Conservation (phyloP, 106 monocot genomes). For the Allium cepa region DNA sequence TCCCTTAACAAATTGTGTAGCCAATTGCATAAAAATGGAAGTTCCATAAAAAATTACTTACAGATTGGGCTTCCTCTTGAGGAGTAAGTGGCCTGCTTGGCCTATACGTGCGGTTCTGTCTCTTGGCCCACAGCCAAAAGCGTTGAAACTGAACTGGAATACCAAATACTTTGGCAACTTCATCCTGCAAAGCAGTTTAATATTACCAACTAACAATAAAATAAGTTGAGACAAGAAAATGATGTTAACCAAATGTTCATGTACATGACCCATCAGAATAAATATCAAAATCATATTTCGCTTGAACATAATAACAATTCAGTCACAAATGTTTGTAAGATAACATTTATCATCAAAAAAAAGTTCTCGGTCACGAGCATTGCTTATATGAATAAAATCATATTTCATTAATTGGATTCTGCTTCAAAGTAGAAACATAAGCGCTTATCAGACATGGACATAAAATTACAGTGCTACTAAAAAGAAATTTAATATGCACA, state of each 20-base stretch:
- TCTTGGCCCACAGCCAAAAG: conserved; percentile 98
- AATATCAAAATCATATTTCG: neutral
- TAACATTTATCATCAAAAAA: no score
- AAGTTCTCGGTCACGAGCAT: no score
- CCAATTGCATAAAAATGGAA: no score
- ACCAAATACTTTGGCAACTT: conserved; percentile 88
- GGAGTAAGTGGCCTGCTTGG: conserved; percentile 83
- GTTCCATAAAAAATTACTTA: conserved; percentile 19
- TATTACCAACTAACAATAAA: conserved; percentile 12
- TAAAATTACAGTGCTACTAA: no score
- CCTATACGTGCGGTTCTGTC: conserved; percentile 95
- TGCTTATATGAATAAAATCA: no score
- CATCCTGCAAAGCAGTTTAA: conserved; percentile 48
- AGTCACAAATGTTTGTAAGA: no score
- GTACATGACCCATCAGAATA: neutral
- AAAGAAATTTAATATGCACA: no score
- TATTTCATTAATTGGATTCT: no score
- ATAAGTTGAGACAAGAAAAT: neutral
- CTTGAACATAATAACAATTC: neutral
- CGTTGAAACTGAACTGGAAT: conserved; percentile 88
- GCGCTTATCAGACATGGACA: no score
- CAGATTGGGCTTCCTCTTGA: conserved; percentile 86
- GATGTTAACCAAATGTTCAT: neutral
- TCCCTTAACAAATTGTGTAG: no score
- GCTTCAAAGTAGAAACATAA: no score